Percentiles rank a stretch among this genome's conserved stretches.
These are phyloP conservation scores for Spinellus fusiger DNA, from an alignment of 192 early-diverging fungal species.

Conservation along the genomic window DNA sequence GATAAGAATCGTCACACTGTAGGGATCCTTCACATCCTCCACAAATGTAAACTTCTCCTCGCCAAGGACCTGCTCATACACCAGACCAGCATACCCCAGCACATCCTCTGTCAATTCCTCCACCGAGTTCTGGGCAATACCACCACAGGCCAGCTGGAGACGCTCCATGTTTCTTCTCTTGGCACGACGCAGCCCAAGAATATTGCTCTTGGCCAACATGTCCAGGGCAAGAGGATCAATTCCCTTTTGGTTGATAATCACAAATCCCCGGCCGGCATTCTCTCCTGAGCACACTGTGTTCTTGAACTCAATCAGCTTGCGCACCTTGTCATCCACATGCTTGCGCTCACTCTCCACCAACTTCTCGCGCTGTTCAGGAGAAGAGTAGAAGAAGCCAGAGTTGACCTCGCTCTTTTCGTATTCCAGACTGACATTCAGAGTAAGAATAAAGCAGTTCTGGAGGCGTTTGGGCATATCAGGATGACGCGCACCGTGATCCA, in stretches of 20 bases:
- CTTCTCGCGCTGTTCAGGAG: slow-evolving; percentile 97
- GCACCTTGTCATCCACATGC: slow-evolving; percentile 90
- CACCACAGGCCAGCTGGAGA: slow-evolving; percentile 92
- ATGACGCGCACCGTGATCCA: slow-evolving; percentile 98
- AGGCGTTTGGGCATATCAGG: slow-evolving; percentile 98
- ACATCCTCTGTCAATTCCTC: slow-evolving; percentile 85
- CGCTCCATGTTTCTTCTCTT: slow-evolving; percentile 99
- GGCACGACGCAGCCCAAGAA: slow-evolving; percentile 91
- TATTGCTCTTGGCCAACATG: slow-evolving; percentile 91
- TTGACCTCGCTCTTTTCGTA: slow-evolving; percentile 99
- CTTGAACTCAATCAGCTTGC: slow-evolving; percentile 95
- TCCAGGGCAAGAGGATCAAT: slow-evolving; percentile 97
- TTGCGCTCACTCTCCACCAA: slow-evolving; percentile 95
- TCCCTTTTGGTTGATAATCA: slow-evolving; percentile 99
- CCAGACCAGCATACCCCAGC: slow-evolving; percentile 85
- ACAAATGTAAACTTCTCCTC: slow-evolving; percentile 99
- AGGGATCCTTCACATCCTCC: slow-evolving; percentile 88
- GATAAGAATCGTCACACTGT: slow-evolving; percentile 89
- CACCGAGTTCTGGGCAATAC: slow-evolving; percentile 95
- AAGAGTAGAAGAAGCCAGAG: slow-evolving; percentile 98
- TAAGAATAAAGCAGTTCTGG: slow-evolving; percentile 84
- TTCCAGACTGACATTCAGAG: slow-evolving; percentile 95
- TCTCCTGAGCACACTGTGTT: slow-evolving; percentile 83
- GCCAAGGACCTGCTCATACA: slow-evolving; percentile 92
- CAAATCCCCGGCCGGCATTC: slow-evolving; percentile 82